Base-by-base conservation (phyloP, 2,329 filamentous ascomycete genomes). In the Fusarium sacchari region DNA sequence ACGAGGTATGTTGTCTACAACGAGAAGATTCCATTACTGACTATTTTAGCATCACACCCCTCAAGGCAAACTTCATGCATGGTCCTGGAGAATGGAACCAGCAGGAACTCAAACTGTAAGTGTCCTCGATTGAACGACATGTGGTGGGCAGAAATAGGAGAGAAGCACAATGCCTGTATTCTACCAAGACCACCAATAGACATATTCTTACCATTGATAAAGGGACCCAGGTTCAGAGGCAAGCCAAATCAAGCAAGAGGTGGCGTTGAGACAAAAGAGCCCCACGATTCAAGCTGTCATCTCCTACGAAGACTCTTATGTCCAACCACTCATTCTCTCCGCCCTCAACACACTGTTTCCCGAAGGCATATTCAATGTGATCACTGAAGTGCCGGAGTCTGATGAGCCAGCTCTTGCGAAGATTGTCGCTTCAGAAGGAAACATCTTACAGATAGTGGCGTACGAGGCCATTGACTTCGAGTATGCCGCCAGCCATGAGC, bases 51-150 rank as follows among this genome's bases (percentile, higher is more conserved):
- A 91, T 99, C 64, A 98, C 96, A 8, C 94, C 96, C 20, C 83
- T 98, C 75, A 94, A 93, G 82, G 95, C 96, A 46, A 98, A 97
- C 82, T 99, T 98, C 82, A 95, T 93, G 89, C 94, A 96, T 81
- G 88, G 89, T 17, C 83, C 86, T 43, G 85, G 89, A 69, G 87
- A 91, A 68, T 86, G 91, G 76, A 85, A 91, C 71, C 87, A 91
- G 78, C 87, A 88, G 76, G 94, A 97, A 86, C 87, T 97, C 80
- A 91, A 92, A 86, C 85, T 97, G 91, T 97, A 89, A 95, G 93
- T 94, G 79, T 60, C 68, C 74, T 72, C 62, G 68, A 72, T 62
- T 28, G 49, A 59, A 60, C 52, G 57, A 72, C 58, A 49, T 60
- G 42, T 36, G 65, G 56, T 28, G 52, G 40, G 60, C 67, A 57